Conservation (phyloP, 108 stramenopile species). For the Cylindrotheca closterium region DNA sequence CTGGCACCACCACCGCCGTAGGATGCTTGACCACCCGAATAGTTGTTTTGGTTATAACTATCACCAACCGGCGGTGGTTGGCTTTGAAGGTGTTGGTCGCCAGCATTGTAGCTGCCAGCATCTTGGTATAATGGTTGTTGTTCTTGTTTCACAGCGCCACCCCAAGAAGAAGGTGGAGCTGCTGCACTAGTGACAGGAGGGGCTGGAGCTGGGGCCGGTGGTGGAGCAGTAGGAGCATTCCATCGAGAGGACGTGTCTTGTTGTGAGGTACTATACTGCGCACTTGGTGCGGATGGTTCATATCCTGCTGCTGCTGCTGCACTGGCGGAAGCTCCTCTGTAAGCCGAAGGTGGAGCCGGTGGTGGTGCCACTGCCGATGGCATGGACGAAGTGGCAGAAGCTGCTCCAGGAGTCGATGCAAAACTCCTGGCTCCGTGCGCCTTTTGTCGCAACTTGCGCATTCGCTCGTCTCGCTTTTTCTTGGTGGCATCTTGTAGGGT, state of each 20-base stretch:
- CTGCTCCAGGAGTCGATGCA: not conserved
- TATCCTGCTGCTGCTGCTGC: not conserved
- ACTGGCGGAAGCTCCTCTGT: not conserved
- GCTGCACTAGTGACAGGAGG: not conserved
- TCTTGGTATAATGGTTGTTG: no score
- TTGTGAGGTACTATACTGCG: not conserved
- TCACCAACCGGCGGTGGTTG: not conserved
- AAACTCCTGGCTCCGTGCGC: conserved; percentile 4
- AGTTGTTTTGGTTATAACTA: not conserved
- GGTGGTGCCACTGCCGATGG: not conserved
- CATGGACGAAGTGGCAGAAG: not conserved
- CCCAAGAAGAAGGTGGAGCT: conserved; percentile 9
- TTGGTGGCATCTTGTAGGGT: conserved; percentile 5
- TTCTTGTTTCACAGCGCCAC: no score
- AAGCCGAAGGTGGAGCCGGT: not conserved
- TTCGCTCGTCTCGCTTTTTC: conserved; percentile 16
- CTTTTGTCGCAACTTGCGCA: conserved; percentile 4
- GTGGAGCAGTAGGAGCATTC: not conserved
- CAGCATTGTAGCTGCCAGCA: no score
- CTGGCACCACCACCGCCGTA: not conserved
- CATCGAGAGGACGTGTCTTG: not conserved
- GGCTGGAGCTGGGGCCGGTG: not conserved
- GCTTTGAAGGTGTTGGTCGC: not conserved
- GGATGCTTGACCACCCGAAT: not conserved
- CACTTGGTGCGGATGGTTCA: not conserved